phyloP scores from a whole-genome alignment of 768 basidiomycete species.

The Cyathus striatus region DNA sequence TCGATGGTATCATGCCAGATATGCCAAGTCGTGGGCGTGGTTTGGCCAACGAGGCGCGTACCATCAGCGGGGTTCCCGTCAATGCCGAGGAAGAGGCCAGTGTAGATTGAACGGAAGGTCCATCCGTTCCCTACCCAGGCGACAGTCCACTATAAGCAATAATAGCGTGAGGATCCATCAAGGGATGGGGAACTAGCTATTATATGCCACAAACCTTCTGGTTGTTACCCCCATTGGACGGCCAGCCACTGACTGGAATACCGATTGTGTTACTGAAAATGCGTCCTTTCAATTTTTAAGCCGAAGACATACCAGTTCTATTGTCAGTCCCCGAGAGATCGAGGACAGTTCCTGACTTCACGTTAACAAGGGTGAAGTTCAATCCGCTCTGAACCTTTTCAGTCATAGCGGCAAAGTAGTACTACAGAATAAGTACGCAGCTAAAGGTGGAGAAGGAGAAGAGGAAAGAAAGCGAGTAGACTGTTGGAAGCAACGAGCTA shows the following conservation, averaged over 20 bases:
- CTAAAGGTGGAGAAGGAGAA: too few species aligned
- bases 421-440: neutral
- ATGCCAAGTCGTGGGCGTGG: slow-evolving; percentile 39
- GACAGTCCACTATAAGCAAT: slow-evolving; percentile 45
- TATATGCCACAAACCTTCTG: slow-evolving; percentile 39
- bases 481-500: neutral
- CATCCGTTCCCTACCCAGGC: slow-evolving; percentile 31
- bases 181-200: neutral
- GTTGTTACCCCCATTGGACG: slow-evolving; percentile 35
- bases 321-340: slow-evolving; percentile 54
- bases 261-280: neutral
- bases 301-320: slow-evolving; percentile 29
- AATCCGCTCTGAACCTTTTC: slow-evolving; percentile 28
- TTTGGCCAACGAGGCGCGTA: slow-evolving; percentile 28
- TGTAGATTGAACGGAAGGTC: slow-evolving; percentile 35
- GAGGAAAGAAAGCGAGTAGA: neutral
- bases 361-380: slow-evolving; percentile 45
- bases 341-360: slow-evolving; percentile 43
- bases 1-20: slow-evolving; percentile 41
- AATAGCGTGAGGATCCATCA: neutral
- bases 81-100: slow-evolving; percentile 35
- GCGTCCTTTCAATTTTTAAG: neutral
- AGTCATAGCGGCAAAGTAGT: slow-evolving; percentile 11
- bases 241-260: slow-evolving; percentile 43
- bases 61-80: slow-evolving; percentile 36